Percentiles rank a stretch among this genome's conserved stretches.
These are phyloP conservation scores for Calocybe cyanea DNA, from an alignment of 768 basidiomycete species.

Conservation along the genomic window DNA sequence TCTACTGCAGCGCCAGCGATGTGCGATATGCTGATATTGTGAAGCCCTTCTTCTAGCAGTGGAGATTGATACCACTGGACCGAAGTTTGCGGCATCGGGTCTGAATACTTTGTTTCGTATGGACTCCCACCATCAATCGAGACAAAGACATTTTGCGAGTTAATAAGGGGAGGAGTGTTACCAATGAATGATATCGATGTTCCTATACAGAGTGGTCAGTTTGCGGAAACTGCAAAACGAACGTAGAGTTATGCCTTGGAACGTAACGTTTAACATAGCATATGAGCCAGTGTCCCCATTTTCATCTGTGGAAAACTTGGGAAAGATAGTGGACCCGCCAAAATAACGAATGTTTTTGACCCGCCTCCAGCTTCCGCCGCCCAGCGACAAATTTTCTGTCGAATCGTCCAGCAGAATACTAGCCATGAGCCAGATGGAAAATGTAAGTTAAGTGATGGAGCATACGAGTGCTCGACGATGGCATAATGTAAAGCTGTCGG, in stretches of 20 bases:
- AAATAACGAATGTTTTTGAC: background rate
- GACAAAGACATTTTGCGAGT: constrained; percentile 1
- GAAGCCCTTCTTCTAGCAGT: constrained; percentile 13
- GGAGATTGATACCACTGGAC: constrained; percentile 24
- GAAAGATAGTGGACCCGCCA: background rate
- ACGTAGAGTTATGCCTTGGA: constrained; percentile 6
- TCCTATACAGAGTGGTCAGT: constrained; percentile 1
- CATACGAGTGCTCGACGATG: no score
- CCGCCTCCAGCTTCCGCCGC: background rate
- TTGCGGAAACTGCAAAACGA: background rate
- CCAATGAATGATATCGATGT: constrained; percentile 13
- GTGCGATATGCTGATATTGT: constrained; percentile 16
- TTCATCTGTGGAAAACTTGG: background rate
- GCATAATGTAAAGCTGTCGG: no score
- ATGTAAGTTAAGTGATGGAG: background rate
- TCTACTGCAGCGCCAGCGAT: constrained; percentile 21
- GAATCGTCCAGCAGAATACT: background rate
- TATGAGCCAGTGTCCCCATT: constrained; percentile 6
- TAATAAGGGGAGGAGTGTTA: constrained; percentile 6
- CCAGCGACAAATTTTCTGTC: background rate
- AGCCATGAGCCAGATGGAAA: background rate
- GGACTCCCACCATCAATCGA: background rate
- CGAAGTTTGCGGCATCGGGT: constrained; percentile 13
- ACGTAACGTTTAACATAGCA: constrained; percentile 4
- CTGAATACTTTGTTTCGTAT: constrained; percentile 10